Evolutionary conservation across 495 filamentous ascomycete genomes (phyloP), one percentile per base, ranked within the genome.

Genomic region (Penicillium coprophilum): DNA sequence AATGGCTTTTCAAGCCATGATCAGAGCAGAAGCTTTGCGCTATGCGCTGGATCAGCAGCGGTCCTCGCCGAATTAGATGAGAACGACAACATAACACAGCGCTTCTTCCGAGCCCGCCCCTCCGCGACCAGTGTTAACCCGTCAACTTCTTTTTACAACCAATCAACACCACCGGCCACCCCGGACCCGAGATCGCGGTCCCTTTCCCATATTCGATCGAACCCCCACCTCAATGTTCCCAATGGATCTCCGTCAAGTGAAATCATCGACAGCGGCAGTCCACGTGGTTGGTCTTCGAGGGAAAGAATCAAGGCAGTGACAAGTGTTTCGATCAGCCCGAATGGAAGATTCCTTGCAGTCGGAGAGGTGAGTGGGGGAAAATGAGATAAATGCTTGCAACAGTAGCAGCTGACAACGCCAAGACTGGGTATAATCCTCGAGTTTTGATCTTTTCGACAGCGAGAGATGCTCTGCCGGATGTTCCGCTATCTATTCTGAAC

Each of bases 221-320:
- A 63, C 23, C 54, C 65, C 2, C 66, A 70, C 44, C 62, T 63
- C 20, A 66, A 57, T 55, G 27, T 60, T 24, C 57, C 63, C 48
- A 73, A 63, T 56, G 63, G 62, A 2, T 73, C 75, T 15, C 73
- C 82, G 6, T 69, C 62, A 0, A 66, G 55, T 48, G 83, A 83
- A 38, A 65, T 67, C 73, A 66, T 79, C 9, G 91, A 95, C 43
- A 82, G 79, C 30, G 79, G 84, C 19, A 79, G 76, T 55, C 80
- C 79, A 41, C 91, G 86, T 56, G 87, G 83, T 31, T 91, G 88
- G 89, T 90, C 88, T 7, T 91, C 89, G 28, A 82, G 90, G 60
- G 92, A 96, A 69, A 80, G 92, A 57, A 87, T 96, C 65, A 96
- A 96, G 71, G 91, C 93, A n/a, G 90, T 92, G 2, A 96, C 92